These are phyloP conservation scores for Syncephalis plumigaleata DNA, from an alignment of 371 early-diverging fungal species.

Conservation along the genomic window DNA sequence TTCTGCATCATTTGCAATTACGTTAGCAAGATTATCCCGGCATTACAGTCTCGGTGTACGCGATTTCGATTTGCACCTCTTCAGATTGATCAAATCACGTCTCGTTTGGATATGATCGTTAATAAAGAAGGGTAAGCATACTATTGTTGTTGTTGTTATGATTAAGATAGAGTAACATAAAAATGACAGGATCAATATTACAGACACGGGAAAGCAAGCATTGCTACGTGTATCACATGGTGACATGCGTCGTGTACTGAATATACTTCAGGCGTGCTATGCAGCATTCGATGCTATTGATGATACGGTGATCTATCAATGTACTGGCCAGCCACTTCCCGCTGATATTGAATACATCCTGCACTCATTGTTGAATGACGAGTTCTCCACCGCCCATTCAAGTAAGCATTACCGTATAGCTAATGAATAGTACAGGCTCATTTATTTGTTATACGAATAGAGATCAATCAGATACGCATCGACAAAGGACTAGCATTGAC, in stretches of 20 bases:
- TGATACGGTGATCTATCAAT: conserved; percentile 66
- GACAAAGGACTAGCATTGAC: conserved; percentile 76
- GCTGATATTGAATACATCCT: conserved; percentile 64
- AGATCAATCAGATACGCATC: conserved; percentile 48
- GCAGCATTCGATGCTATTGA: conserved; percentile 63
- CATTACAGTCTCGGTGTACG: conserved; percentile 96
- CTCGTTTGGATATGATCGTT: conserved; percentile 54
- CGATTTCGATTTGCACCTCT: conserved; percentile 95
- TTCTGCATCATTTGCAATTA: conserved; percentile 99
- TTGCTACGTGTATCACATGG: conserved; percentile 70
- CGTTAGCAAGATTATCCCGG: conserved; percentile 95
- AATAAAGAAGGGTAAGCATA: conserved; percentile 41
- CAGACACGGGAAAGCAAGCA: conserved; percentile 62
- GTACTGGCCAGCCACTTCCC: conserved; percentile 84
- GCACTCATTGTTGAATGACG: conserved; percentile 59
- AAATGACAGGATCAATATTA: conserved; percentile 59
- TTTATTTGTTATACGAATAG: conserved; percentile 13
- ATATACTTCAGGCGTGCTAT: conserved; percentile 81
- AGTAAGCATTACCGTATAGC: too few relatives aligned
- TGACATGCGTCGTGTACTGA: conserved; percentile 94
- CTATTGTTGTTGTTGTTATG: too few relatives aligned
- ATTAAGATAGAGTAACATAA: too few relatives aligned
- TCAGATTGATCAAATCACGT: conserved; percentile 47
- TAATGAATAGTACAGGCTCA: too few relatives aligned
- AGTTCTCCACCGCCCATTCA: conserved; percentile 55